These are phyloP conservation scores for Neoascochyta sp. DNA, from an alignment of 2,329 filamentous ascomycete genomes.

Conservation along the genomic window DNA sequence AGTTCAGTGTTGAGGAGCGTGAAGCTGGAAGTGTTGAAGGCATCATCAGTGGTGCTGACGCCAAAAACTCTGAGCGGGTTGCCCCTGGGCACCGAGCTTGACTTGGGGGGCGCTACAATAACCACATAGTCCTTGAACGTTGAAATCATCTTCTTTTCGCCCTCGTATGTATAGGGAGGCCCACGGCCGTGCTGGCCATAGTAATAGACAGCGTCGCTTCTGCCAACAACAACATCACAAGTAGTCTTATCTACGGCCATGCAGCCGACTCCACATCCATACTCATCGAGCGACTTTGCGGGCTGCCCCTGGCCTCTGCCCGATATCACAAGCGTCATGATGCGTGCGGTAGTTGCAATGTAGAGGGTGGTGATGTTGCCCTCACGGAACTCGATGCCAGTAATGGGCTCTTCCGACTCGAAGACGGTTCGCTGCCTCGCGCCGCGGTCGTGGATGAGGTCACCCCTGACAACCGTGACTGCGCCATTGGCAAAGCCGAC, in stretches of 20 bases:
- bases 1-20: constrained; percentile 88
- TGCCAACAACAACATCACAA: constrained; percentile 83
- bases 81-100: constrained; percentile 50
- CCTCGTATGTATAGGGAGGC: constrained; percentile 86
- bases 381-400: constrained; percentile 74
- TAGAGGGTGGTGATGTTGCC: constrained; percentile 72
- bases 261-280: constrained; percentile 87
- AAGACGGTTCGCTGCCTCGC: constrained; percentile 92
- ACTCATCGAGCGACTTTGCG: constrained; percentile 82
- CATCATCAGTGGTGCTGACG: constrained; percentile 65
- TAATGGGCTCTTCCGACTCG: constrained; percentile 94
- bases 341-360: constrained; percentile 83
- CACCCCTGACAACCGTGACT: constrained; percentile 88
- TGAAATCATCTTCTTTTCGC: constrained; percentile 76
- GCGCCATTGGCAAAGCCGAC: constrained; percentile 95
- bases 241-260: constrained; percentile 81
- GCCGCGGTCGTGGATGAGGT: constrained; percentile 91
- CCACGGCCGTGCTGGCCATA: constrained; percentile 83
- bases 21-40: constrained; percentile 85
- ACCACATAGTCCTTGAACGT: constrained; percentile 83
- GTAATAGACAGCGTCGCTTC: constrained; percentile 93
- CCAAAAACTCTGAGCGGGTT: constrained; percentile 71
- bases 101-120: constrained; percentile 74
- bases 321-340: constrained; percentile 81
- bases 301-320: constrained; percentile 86